Evolutionary conservation across 441 rosid genomes (phyloP).

Genomic region (Gossypium trilobum): DNA sequence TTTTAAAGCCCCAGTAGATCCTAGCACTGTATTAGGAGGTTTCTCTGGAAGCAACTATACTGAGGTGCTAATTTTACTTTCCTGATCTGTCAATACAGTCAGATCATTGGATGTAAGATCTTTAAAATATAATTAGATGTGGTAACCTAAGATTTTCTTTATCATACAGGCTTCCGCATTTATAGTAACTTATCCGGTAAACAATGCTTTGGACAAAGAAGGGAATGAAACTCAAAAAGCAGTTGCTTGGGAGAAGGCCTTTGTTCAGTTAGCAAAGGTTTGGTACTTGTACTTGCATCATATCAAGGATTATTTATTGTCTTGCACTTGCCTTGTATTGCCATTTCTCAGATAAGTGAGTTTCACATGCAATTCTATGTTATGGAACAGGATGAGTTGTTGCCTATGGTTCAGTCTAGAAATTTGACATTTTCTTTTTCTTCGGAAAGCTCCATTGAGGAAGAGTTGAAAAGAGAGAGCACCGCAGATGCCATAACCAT

Average conservation of each 20-base stretch:
- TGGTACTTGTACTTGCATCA: conserved; percentile 16
- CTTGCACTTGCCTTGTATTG: not conserved
- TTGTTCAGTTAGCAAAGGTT: conserved; percentile 82
- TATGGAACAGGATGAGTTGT: conserved; percentile 60
- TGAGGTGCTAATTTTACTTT: conserved; percentile 48
- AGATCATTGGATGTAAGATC: conserved; percentile 19
- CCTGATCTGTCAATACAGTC: conserved; percentile 12
- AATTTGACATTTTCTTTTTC: conserved; percentile 78
- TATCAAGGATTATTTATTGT: conserved; percentile 1
- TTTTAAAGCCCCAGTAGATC: conserved; percentile 95
- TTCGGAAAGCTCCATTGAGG: conserved; percentile 93
- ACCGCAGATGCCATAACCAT: conserved; percentile 92
- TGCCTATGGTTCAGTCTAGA: conserved; percentile 66
- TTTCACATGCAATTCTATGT: conserved; percentile 11
- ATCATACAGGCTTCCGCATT: conserved; percentile 85
- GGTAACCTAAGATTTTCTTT: conserved; percentile 23
- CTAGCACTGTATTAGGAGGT: conserved; percentile 92
- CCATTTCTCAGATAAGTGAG: not conserved
- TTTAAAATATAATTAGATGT: conserved; percentile 24
- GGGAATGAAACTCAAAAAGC: conserved; percentile 67
- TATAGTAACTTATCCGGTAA: conserved; percentile 82
- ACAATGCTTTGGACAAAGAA: conserved; percentile 56
- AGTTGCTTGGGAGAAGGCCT: conserved; percentile 95
- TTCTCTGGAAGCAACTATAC: conserved; percentile 74
- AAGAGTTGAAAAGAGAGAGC: conserved; percentile 94